Percentiles rank a stretch among this genome's conserved stretches.
Evolutionary conservation across 805 yeast genomes (phyloP).

Genomic region (Kodamaea sagamina): DNA sequence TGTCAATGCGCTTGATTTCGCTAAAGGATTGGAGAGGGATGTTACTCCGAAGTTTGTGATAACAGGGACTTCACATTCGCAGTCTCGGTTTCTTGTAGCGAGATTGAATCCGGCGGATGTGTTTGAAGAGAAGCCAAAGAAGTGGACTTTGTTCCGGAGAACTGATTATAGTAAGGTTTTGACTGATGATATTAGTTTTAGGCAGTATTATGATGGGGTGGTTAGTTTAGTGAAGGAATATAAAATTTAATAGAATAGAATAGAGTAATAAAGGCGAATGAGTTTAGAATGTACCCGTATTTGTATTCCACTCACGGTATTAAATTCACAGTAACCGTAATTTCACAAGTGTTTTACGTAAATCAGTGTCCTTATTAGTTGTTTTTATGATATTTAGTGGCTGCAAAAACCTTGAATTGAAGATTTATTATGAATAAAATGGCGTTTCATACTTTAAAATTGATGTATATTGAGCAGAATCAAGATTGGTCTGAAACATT

Average conservation of each 20-base stretch:
- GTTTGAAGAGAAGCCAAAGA: constrained; percentile 6
- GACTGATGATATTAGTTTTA: constrained; percentile 28
- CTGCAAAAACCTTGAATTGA: not conserved
- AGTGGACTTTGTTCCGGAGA: constrained; percentile 7
- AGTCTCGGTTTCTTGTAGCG: constrained; percentile 36
- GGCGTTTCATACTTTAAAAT: too few relatives aligned
- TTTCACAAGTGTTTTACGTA: too few relatives aligned
- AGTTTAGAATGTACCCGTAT: too few relatives aligned
- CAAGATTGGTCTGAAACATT: too few relatives aligned
- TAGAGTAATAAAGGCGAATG: too few relatives aligned
- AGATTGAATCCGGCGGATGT: constrained; percentile 27
- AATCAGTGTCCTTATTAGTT: too few relatives aligned
- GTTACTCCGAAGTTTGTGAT: constrained; percentile 28
- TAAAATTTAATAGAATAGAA: constrained; percentile 8
- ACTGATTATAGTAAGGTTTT: constrained; percentile 5
- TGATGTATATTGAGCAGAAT: too few relatives aligned
- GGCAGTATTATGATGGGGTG: constrained; percentile 30
- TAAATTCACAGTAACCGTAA: too few relatives aligned
- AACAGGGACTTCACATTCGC: constrained; percentile 41
- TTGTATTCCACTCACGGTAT: too few relatives aligned
- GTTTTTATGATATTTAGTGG: too few relatives aligned
- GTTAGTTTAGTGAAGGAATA: constrained; percentile 21
- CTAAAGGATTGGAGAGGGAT: constrained; percentile 15
- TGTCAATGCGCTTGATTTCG: constrained; percentile 18
- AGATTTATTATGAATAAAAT: too few relatives aligned